Evolutionary conservation across 1,284 basidiomycete species (phyloP).

Genomic region (Ganoderma lucidum): DNA sequence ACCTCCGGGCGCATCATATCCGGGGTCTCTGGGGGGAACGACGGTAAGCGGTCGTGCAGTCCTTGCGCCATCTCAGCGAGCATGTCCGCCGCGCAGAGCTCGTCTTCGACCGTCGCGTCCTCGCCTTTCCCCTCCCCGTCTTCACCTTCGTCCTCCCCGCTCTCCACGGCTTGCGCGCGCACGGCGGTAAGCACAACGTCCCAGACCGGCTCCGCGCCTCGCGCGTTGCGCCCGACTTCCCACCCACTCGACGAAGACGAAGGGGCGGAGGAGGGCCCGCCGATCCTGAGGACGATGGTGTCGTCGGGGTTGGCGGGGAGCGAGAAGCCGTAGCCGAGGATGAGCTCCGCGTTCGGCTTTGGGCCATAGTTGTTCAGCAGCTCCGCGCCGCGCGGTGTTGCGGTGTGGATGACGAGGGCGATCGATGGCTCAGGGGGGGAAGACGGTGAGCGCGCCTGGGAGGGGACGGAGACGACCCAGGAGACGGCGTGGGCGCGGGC

Average conservation of each 20-base stretch:
- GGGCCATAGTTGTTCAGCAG: conserved; percentile 91
- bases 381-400: conserved; percentile 57
- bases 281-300: conserved; percentile 81
- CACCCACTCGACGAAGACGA: conserved; percentile 50
- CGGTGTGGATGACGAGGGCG: conserved; percentile 55
- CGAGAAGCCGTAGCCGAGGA: conserved; percentile 90
- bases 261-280: conserved; percentile 46
- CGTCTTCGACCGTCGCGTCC: conserved; percentile 54
- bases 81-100: conserved; percentile 70
- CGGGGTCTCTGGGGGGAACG: conserved; percentile 29
- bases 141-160: conserved; percentile 32
- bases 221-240: conserved; percentile 67
- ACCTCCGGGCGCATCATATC: conserved; percentile 56
- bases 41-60: conserved; percentile 62
- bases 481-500: conserved; percentile 75
- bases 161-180: conserved; percentile 34
- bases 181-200: conserved; percentile 58
- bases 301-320: conserved; percentile 83
- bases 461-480: conserved; percentile 66
- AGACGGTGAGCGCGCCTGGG: background rate
- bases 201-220: conserved; percentile 68
- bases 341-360: conserved; percentile 87
- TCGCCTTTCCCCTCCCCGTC: conserved; percentile 31
- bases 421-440: conserved; percentile 28
- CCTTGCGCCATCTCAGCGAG: conserved; percentile 70